Evolutionary conservation across 805 yeast species (phyloP).

Genomic region (Metschnikowia sp.): DNA sequence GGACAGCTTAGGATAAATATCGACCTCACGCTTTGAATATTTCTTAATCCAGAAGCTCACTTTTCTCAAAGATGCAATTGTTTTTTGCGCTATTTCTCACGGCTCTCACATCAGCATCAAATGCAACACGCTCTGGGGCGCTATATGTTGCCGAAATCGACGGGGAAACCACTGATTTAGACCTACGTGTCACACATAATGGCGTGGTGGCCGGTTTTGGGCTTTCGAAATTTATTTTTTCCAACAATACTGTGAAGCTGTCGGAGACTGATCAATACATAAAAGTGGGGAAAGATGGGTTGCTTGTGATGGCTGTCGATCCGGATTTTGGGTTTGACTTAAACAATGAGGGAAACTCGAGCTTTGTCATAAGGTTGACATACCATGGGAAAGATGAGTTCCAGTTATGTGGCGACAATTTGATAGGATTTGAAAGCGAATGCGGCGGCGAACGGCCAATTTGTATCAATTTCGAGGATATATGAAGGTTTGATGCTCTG

Average conservation of each 20-base stretch:
- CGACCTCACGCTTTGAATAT: too few relatives aligned
- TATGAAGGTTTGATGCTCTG: neutral
- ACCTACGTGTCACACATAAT: neutral
- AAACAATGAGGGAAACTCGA: neutral
- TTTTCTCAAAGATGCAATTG: too few relatives aligned
- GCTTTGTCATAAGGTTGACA: neutral
- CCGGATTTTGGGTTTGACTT: neutral
- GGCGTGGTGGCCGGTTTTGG: neutral
- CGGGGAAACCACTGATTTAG: neutral
- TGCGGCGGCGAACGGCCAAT: neutral
- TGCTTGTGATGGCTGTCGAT: neutral
- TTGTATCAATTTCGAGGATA: neutral
- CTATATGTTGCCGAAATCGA: neutral
- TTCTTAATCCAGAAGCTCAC: too few relatives aligned
- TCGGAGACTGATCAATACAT: neutral
- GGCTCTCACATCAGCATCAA: too few relatives aligned
- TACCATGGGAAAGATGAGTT: neutral
- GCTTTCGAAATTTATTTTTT: neutral
- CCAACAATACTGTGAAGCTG: neutral
- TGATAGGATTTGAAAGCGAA: neutral
- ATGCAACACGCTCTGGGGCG: neutral
- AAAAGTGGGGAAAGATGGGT: neutral
- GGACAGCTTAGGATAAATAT: too few relatives aligned
- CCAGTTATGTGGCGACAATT: neutral
- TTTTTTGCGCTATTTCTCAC: too few relatives aligned